Percentiles rank a stretch among this genome's conserved stretches.
Conservation (phyloP, 1,284 basidiomycete species). For the Ceratobasidium sp. region DNA sequence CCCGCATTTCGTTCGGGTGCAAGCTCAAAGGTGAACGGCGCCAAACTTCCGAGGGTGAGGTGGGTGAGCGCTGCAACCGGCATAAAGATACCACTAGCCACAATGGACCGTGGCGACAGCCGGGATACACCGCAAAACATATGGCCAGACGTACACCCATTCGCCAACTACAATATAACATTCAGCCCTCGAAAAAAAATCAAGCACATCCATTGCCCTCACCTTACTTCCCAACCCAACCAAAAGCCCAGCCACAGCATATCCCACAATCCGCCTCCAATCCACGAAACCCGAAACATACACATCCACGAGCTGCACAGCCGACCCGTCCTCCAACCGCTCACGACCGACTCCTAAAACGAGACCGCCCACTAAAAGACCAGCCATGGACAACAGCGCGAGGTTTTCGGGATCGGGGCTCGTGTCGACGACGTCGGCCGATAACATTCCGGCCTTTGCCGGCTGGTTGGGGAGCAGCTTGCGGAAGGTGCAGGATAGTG, state of each 20-base stretch:
- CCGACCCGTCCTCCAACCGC: not conserved
- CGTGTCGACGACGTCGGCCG: not conserved
- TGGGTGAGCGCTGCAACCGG: slow-evolving; percentile 6
- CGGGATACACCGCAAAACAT: slow-evolving; percentile 39
- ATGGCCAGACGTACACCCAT: slow-evolving; percentile 41
- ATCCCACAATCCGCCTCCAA: not conserved
- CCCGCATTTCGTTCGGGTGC: not conserved
- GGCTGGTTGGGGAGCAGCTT: not conserved
- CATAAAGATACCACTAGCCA: slow-evolving; percentile 13
- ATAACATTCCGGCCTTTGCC: not conserved
- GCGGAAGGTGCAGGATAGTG: not conserved
- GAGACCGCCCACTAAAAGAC: slow-evolving; percentile 10
- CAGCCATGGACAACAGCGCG: slow-evolving; percentile 19
- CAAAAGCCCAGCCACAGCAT: slow-evolving; percentile 7
- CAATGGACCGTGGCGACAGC: slow-evolving; percentile 24
- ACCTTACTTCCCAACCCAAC: slow-evolving; percentile 40
- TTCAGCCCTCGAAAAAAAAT: not conserved
- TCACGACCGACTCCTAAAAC: not conserved
- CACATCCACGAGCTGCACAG: slow-evolving; percentile 17
- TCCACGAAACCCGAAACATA: not conserved
- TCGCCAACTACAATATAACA: slow-evolving; percentile 5
- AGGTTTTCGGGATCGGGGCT: slow-evolving; percentile 32
- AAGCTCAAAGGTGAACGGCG: slow-evolving; percentile 7
- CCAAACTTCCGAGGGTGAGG: not conserved
- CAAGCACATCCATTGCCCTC: not conserved